Evolutionary conservation across 1,284 basidiomycete species (phyloP).

Genomic region (Prillingera fragicola): DNA sequence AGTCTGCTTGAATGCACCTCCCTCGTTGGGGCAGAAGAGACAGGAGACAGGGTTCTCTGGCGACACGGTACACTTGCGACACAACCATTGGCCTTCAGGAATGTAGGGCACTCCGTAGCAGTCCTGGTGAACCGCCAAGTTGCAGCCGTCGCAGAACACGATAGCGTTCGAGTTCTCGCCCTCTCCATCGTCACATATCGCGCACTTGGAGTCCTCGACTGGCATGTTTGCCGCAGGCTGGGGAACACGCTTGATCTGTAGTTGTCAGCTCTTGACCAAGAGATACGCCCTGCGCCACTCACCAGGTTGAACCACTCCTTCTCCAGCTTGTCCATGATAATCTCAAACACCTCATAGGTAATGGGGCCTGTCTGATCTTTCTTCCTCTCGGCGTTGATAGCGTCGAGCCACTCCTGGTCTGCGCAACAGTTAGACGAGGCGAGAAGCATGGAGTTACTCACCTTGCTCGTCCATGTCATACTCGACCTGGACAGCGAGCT

Average conservation of each 20-base stretch:
- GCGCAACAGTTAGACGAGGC: not conserved
- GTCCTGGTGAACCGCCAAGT: constrained; percentile 97
- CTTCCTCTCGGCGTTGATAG: constrained; percentile 74
- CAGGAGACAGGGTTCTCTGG: constrained; percentile 94
- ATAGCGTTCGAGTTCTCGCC: constrained; percentile 99
- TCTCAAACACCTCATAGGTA: constrained; percentile 84
- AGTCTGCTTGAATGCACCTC: constrained; percentile 98
- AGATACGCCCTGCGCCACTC: no score
- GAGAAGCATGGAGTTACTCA: constrained; percentile 39
- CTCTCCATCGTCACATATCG: constrained; percentile 96
- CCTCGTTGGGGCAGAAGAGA: constrained; percentile 90
- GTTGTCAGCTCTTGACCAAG: not conserved
- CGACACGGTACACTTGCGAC: constrained; percentile 95
- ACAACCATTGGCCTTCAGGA: constrained; percentile 98
- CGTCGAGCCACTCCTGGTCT: constrained; percentile 95
- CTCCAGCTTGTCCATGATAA: constrained; percentile 94
- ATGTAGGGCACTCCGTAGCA: constrained; percentile 99
- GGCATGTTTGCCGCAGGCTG: constrained; percentile 73
- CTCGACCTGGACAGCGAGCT: constrained; percentile 87
- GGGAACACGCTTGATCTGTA: constrained; percentile 80
- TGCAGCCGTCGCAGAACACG: constrained; percentile 99
- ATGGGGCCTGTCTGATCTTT: constrained; percentile 69
- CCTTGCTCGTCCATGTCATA: constrained; percentile 99
- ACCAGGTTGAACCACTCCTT: constrained; percentile 99
- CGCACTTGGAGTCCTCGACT: constrained; percentile 89